Percentiles rank a stretch among this genome's conserved stretches.
Conservation (phyloP, 495 filamentous ascomycete genomes). For the Penicillium waksmanii region DNA sequence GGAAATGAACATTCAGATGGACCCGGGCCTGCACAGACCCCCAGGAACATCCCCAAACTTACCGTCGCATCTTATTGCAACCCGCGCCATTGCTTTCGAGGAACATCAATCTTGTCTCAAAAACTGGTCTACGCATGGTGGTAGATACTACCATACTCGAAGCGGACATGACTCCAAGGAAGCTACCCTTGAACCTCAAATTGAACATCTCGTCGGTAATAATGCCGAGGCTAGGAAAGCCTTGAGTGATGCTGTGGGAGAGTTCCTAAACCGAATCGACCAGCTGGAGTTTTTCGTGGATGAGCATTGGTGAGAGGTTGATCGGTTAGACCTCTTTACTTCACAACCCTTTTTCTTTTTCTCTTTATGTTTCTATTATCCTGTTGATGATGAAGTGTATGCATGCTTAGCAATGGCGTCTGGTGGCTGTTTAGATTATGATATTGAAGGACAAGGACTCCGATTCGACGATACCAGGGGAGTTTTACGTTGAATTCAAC, state of each 20-base stretch:
- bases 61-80: slow-evolving; percentile 23
- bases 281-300: slow-evolving; percentile 28
- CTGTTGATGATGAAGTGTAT: neutral
- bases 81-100: slow-evolving; percentile 32
- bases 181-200: slow-evolving; percentile 29
- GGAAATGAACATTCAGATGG: neutral
- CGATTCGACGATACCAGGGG: neutral
- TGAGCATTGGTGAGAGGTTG: slow-evolving; percentile 17
- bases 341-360: neutral
- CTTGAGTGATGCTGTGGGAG: slow-evolving; percentile 26
- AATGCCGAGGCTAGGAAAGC: slow-evolving; percentile 13
- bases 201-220: slow-evolving; percentile 27
- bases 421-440: neutral
- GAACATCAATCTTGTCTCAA: slow-evolving; percentile 44
- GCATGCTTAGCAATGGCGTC: slow-evolving; percentile 26
- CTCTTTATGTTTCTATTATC: neutral
- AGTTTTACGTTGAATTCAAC: neutral
- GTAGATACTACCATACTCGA: slow-evolving; percentile 48
- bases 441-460: neutral
- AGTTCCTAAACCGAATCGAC: slow-evolving; percentile 24
- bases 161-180: slow-evolving; percentile 41
- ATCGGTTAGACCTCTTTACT: neutral
- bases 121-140: slow-evolving; percentile 43
- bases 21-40: neutral
- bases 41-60: neutral